Evolutionary conservation across 2,329 filamentous ascomycete genomes (phyloP).

Genomic region (Aspergillus amoenus): DNA sequence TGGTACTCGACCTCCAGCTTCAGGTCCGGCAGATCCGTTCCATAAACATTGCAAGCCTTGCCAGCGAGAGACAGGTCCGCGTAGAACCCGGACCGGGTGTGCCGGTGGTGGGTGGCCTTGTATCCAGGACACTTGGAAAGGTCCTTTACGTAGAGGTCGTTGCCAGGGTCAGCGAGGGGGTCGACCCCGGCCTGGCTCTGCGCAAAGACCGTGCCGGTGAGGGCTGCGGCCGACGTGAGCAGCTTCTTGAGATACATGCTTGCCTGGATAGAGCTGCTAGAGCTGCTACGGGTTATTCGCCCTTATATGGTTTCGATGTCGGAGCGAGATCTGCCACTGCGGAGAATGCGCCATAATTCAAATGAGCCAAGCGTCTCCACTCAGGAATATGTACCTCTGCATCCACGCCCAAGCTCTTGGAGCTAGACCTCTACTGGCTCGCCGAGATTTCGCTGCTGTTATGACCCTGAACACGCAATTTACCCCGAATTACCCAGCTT

Average conservation of each 20-base stretch:
- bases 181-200: constrained; percentile 27
- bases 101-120: constrained; percentile 33
- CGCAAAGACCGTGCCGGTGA: constrained; percentile 12
- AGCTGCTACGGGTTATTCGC: background rate
- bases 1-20: constrained; percentile 62
- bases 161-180: constrained; percentile 15
- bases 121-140: constrained; percentile 45
- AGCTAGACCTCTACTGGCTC: too few relatives aligned
- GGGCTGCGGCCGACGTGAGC: constrained; percentile 11
- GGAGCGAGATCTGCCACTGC: background rate
- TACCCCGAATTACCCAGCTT: too few relatives aligned
- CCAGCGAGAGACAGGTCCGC: constrained; percentile 71
- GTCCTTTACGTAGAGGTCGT: constrained; percentile 46
- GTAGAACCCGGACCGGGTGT: constrained; percentile 52
- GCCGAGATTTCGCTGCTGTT: background rate
- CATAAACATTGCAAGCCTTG: constrained; percentile 60
- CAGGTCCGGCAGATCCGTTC: constrained; percentile 56
- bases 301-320: background rate
- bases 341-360: background rate
- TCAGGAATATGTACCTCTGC: too few relatives aligned
- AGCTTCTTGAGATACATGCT: constrained; percentile 17
- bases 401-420: too few relatives aligned
- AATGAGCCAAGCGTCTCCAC: too few relatives aligned
- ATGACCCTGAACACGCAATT: too few relatives aligned
- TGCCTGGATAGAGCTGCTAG: background rate